Conservation (phyloP, 2,329 filamentous ascomycete species). For the Fusarium multiceps region DNA sequence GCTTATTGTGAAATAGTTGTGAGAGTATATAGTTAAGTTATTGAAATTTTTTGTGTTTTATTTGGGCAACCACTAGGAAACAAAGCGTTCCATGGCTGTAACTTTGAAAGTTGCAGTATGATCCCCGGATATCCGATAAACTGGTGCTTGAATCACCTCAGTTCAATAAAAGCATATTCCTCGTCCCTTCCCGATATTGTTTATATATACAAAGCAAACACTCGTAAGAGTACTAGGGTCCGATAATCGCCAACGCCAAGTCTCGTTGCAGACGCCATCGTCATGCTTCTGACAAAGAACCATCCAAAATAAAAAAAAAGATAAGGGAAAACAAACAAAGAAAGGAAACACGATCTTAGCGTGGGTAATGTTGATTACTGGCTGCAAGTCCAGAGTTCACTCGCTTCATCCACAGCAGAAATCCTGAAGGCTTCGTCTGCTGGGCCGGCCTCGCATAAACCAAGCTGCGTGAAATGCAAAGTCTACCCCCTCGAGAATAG, state of each 20-base stretch:
- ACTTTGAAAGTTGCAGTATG: slow-evolving; percentile 7
- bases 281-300: slow-evolving; percentile 45
- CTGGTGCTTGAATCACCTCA: slow-evolving; percentile 32
- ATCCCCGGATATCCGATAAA: slow-evolving; percentile 34
- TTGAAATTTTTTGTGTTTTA: slow-evolving; percentile 33
- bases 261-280: slow-evolving; percentile 47
- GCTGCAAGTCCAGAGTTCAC: slow-evolving; percentile 7
- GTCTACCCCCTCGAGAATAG: slow-evolving; percentile 16
- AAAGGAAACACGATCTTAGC: slow-evolving; percentile 29
- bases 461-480: slow-evolving; percentile 29
- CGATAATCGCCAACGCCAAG: slow-evolving; percentile 47
- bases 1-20: not conserved
- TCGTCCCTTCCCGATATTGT: slow-evolving; percentile 40
- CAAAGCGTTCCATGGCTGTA: slow-evolving; percentile 20
- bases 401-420: slow-evolving; percentile 16
- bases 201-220: slow-evolving; percentile 49
- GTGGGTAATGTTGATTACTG: slow-evolving; percentile 20
- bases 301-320: slow-evolving; percentile 26
- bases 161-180: slow-evolving; percentile 37
- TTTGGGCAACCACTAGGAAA: slow-evolving; percentile 16
- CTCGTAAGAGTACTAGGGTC: slow-evolving; percentile 43
- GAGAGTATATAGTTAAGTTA: not conserved
- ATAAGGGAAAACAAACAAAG: slow-evolving; percentile 14
- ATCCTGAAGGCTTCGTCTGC: slow-evolving; percentile 6
- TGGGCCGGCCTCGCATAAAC: slow-evolving; percentile 16